phyloP scores from a whole-genome alignment of 1,139 yeast genomes.

The Candida sanyaensis region DNA sequence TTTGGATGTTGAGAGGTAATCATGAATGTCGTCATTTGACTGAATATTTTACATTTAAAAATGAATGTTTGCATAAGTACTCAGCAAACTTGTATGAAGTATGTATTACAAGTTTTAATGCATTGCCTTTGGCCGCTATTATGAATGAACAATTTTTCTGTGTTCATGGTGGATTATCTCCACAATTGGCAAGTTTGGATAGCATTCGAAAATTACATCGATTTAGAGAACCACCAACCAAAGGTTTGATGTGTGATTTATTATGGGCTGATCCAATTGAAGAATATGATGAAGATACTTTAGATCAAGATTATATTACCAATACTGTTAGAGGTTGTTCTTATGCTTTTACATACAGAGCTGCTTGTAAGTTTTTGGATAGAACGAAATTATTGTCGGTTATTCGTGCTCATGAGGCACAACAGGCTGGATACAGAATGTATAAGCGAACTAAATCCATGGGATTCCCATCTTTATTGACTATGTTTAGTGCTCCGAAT shows the following conservation, averaged over 20 bases:
- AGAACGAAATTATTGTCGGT: slow-evolving; percentile 78
- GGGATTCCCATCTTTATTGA: slow-evolving; percentile 91
- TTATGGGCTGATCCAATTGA: slow-evolving; percentile 97
- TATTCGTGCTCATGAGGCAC: slow-evolving; percentile 97
- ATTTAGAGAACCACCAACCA: slow-evolving; percentile 91
- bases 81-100: slow-evolving; percentile 67
- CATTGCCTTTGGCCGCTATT: slow-evolving; percentile 89
- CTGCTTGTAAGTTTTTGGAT: slow-evolving; percentile 80
- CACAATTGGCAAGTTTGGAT: slow-evolving; percentile 70
- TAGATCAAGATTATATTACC: slow-evolving; percentile 53
- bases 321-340: slow-evolving; percentile 93
- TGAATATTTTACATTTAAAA: slow-evolving; percentile 89
- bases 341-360: slow-evolving; percentile 83
- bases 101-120: slow-evolving; percentile 78
- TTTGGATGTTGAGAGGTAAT: slow-evolving; percentile 89
- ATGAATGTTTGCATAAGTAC: slow-evolving; percentile 89
- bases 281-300: slow-evolving; percentile 72
- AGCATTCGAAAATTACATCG: slow-evolving; percentile 74
- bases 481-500: slow-evolving; percentile 95
- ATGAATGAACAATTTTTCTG: slow-evolving; percentile 96
- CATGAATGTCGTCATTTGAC: slow-evolving; percentile 96
- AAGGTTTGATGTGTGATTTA: slow-evolving; percentile 92
- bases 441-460: slow-evolving; percentile 82
- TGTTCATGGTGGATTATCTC: slow-evolving; percentile 97
- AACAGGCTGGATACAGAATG: slow-evolving; percentile 96